These are phyloP conservation scores for Pseudopediastrum boryanum DNA, from an alignment of 139 green algal species.

Conservation along the genomic window DNA sequence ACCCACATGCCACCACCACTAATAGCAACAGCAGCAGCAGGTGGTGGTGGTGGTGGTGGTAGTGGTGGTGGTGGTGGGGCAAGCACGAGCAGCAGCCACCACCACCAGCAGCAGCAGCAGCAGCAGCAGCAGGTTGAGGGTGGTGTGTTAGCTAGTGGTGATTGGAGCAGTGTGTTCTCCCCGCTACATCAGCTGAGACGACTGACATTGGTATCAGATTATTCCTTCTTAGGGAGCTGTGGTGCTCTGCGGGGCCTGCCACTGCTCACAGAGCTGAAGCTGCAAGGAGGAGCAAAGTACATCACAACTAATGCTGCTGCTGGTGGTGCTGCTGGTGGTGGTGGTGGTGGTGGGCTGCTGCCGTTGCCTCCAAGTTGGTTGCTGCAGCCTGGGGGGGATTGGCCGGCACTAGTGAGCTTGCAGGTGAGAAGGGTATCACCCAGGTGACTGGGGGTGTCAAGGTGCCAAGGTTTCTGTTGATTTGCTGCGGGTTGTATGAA, in stretches of 20 bases:
- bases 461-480: no score
- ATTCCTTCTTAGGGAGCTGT: constrained; percentile 14
- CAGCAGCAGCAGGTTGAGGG: neutral
- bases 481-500: no score
- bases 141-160: neutral
- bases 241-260: constrained; percentile 9
- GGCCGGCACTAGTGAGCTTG: no score
- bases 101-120: constrained; percentile 3
- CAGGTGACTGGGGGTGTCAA: no score
- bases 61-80: no score
- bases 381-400: no score
- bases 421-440: no score
- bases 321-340: neutral
- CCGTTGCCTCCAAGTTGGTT: neutral
- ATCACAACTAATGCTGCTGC: neutral
- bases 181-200: constrained; percentile 14
- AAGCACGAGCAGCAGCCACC: no score
- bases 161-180: constrained; percentile 9
- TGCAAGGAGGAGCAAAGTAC: constrained; percentile 24
- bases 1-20: neutral
- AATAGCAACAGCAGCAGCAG: constrained; percentile 13
- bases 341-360: neutral
- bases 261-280: constrained; percentile 6
- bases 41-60: no score
- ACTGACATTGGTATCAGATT: constrained; percentile 1